Base-by-base conservation (phyloP, 2,329 filamentous ascomycete species). In the Furcasterigmium sp. region DNA sequence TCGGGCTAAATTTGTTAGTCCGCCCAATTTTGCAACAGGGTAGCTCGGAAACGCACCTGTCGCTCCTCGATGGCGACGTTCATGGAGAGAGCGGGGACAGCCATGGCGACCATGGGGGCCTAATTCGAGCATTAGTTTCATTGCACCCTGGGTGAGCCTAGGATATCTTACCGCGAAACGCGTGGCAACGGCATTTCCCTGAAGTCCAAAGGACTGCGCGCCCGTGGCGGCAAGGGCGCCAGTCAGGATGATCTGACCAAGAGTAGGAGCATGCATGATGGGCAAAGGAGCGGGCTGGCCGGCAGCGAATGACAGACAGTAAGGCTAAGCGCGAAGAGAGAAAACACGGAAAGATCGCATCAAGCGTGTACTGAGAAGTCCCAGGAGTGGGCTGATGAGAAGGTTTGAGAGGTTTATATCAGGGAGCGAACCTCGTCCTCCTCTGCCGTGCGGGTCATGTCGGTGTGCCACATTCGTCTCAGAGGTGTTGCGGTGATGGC, bases 401-500 rank as follows among this genome's bases (percentile, higher is more conserved):
- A 34, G 26, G 26, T 40, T 40, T 40, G 38, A 40, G 38, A 40
- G 38, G 28, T 40, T 40, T 40, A 40, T 40, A 40, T 40, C 32
- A 17, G 23, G 11, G 7, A 26, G 7, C 11, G 23, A 7, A 9
- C 32, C 15, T 18, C 14, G n/a, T 17, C 18, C 23, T 26, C 23
- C 11, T 26, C 23, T n/a, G 11, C 11, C 23, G 23, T 18, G 32
- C n/a, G 17, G 32, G 10, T 17, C 10, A 19, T 17, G 15, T 35
- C 32, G 32, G 32, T 17, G 32, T 35, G 32, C 32, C 32, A 35
- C n/a, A 35, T 17, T 35, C 32, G 32, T 35, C 32, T 35, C 32
- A 35, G 32, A 35, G 32, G n/a, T 35, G 32, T 35, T 35, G 32
- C 32, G 32, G 15, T 17, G 32, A 35, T 17, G 17, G 17, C n/a